Evolutionary conservation across 768 basidiomycete genomes (phyloP), one percentile per base, ranked within the genome.

Genomic region (Glaciozyma martinii): DNA sequence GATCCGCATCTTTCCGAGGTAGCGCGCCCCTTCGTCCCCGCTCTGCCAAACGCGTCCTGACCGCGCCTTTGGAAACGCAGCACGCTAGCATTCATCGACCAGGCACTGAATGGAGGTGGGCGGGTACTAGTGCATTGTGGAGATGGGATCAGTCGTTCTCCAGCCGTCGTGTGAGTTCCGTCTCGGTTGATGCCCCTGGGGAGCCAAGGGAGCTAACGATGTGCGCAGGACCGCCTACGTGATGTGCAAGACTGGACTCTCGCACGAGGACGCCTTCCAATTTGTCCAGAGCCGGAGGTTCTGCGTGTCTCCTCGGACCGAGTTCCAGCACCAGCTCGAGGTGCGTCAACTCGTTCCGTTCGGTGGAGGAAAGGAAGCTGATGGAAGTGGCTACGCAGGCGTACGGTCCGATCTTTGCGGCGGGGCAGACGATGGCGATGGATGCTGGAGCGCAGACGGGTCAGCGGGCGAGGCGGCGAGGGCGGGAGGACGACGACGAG

Each of bases 251-350:
- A 61, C 63, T 0, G 50, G 59, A 2, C 47, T 71, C 12, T 58
- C 62, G 12, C 64, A 69, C 56, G 73, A 74, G 25, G 73, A 74
- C 57, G 73, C 73, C n/a, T 74, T 74, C 50, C 40, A 53, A 5
- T 70, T 73, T 32, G 73, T 74, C 15, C 73, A 74, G 56, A 46
- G 63, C 2, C 81, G 90, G 55, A 82, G 91, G 53, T 95, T 94
- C 72, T 95, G 91, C 76, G 92, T 93, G 67, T 89, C 89, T 1
- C 92, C 90, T 16, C 91, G 94, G 71, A 85, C 86, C 19, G 91
- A 90, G 5, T 95, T 95, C 77, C 76, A 93, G 72, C 89, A 88
- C 15, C 91, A 94, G 75, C 86, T 94, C 74, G 93, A 94, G 82
- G 66, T 62, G 30, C n/a, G 54, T 27, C 2, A 15, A 16, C 16